A percentile compares a stretch with the other conserved stretches of the same genome.
Evolutionary conservation across 495 filamentous ascomycete species (phyloP).

Genomic region (Penicillium diatomitis): DNA sequence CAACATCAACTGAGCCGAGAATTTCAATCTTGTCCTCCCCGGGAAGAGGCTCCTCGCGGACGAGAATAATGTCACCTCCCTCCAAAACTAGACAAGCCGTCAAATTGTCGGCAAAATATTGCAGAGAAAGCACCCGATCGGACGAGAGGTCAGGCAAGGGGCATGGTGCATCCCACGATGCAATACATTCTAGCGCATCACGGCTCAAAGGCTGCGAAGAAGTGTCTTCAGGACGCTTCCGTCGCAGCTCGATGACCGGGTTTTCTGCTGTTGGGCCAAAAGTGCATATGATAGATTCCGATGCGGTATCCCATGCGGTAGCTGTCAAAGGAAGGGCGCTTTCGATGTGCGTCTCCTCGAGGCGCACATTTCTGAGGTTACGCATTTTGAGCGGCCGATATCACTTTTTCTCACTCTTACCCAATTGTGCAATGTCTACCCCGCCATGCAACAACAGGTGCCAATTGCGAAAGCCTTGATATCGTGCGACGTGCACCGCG

Average conservation of each 20-base stretch:
- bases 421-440: slow-evolving; percentile 17
- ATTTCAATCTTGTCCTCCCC: slow-evolving; percentile 80
- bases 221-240: slow-evolving; percentile 30
- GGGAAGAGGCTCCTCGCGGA: slow-evolving; percentile 64
- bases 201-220: slow-evolving; percentile 27
- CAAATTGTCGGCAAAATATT: slow-evolving; percentile 72
- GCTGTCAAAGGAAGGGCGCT: slow-evolving; percentile 54
- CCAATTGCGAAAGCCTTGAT: not conserved
- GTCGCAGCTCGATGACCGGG: slow-evolving; percentile 55
- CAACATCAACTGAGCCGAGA: slow-evolving; percentile 83
- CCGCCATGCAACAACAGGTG: slow-evolving; percentile 29
- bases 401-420: slow-evolving; percentile 11
- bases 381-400: slow-evolving; percentile 48
- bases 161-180: slow-evolving; percentile 79
- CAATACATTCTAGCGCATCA: slow-evolving; percentile 46
- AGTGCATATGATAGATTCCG: slow-evolving; percentile 62
- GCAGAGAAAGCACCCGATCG: slow-evolving; percentile 67
- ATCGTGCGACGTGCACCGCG: slow-evolving; percentile 1
- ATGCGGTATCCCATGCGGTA: slow-evolving; percentile 65
- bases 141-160: slow-evolving; percentile 56
- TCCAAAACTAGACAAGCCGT: slow-evolving; percentile 76
- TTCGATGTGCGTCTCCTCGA: slow-evolving; percentile 45
- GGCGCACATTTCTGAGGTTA: slow-evolving; percentile 67
- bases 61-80: slow-evolving; percentile 80
- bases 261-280: slow-evolving; percentile 59